Conservation (phyloP, 495 filamentous ascomycete species). For the Aspergillus haitiensis region DNA sequence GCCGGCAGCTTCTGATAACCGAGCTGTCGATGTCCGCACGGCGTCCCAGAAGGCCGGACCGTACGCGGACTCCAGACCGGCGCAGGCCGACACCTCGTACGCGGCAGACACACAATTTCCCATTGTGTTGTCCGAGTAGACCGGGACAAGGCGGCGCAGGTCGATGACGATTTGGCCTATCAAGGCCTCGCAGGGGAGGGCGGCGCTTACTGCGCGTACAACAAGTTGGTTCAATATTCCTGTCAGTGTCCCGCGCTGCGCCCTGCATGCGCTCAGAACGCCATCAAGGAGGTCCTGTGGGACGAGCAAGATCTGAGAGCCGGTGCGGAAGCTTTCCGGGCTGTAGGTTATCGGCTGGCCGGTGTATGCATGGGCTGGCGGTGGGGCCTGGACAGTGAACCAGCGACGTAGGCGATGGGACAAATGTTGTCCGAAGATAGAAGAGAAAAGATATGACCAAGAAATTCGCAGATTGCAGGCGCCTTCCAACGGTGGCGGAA, state of each 20-base stretch:
- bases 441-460: conserved; percentile 17
- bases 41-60: conserved; percentile 19
- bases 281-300: neutral
- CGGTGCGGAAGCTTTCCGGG: conserved; percentile 10
- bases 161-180: conserved; percentile 21
- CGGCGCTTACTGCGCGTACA: conserved; percentile 15
- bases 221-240: conserved; percentile 23
- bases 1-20: conserved; percentile 13
- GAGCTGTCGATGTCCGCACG: conserved; percentile 16
- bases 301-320: conserved; percentile 14
- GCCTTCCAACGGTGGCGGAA: conserved; percentile 18
- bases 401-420: conserved; percentile 2
- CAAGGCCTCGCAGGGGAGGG: conserved; percentile 11
- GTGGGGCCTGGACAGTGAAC: neutral
- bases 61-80: neutral
- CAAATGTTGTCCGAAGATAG: conserved; percentile 15
- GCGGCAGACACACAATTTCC: conserved; percentile 17
- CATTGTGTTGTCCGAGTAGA: conserved; percentile 16
- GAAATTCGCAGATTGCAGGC: conserved; percentile 18
- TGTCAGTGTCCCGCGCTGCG: conserved; percentile 16
- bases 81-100: conserved; percentile 7
- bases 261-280: conserved; percentile 14
- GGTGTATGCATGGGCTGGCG: neutral
- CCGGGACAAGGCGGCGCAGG: conserved; percentile 15
- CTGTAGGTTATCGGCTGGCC: conserved; percentile 15